Evolutionary conservation across 1,284 basidiomycete genomes (phyloP).

Genomic region (Boletus sp.): DNA sequence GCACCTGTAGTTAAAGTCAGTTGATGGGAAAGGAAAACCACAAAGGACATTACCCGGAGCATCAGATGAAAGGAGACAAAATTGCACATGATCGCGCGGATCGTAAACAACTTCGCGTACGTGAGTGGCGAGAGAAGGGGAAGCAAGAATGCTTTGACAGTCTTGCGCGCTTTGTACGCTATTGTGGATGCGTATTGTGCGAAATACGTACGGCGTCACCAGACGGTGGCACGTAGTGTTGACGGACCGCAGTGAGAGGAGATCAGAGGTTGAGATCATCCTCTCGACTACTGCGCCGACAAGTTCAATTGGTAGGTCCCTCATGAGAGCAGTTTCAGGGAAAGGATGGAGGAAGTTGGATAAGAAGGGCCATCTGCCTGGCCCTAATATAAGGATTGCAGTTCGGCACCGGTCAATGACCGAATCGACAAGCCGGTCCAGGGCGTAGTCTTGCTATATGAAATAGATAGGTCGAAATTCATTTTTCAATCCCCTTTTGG

Average conservation of each 20-base stretch:
- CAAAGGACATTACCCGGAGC: slow-evolving; percentile 14
- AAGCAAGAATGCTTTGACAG: slow-evolving; percentile 19
- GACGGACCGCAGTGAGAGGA: slow-evolving; percentile 29
- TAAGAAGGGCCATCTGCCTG: no score
- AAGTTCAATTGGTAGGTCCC: slow-evolving; percentile 29
- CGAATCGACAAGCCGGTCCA: no score
- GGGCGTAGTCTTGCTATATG: no score
- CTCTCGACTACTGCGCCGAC: slow-evolving; percentile 23
- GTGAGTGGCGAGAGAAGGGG: slow-evolving; percentile 21
- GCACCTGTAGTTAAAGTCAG: slow-evolving; percentile 11
- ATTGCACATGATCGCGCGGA: slow-evolving; percentile 22
- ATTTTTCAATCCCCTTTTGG: no score
- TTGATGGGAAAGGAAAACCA: background rate
- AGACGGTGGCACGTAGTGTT: slow-evolving; percentile 25
- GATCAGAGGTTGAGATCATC: slow-evolving; percentile 23
- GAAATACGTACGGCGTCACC: slow-evolving; percentile 27
- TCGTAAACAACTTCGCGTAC: slow-evolving; percentile 32
- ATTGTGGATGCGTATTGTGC: slow-evolving; percentile 20
- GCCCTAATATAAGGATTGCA: no score
- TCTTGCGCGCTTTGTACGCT: slow-evolving; percentile 30
- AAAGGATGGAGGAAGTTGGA: no score
- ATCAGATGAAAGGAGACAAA: slow-evolving; percentile 20
- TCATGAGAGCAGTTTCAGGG: slow-evolving; percentile 19
- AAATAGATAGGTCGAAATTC: no score
- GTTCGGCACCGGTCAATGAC: no score